Conservation (phyloP, 2,329 filamentous ascomycete species). For the Aureobasidium namibiae region DNA sequence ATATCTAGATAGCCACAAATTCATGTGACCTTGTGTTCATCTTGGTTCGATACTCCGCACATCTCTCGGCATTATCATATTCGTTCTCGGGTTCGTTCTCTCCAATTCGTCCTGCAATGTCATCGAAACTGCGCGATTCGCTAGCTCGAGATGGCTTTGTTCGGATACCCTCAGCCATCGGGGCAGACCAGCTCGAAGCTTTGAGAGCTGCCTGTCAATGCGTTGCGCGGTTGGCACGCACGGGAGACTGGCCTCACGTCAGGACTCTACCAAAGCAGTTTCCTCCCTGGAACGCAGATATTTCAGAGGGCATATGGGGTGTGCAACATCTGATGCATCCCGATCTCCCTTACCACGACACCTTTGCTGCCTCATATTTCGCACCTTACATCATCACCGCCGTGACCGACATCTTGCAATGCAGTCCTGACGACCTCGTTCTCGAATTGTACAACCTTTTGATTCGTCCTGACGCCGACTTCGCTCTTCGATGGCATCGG, state of each 20-base stretch:
- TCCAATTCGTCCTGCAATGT: neutral
- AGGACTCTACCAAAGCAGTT: constrained; percentile 85
- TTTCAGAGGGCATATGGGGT: constrained; percentile 69
- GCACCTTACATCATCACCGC: constrained; percentile 53
- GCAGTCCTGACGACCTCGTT: constrained; percentile 53
- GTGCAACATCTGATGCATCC: constrained; percentile 80
- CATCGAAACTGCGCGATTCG: constrained; percentile 35
- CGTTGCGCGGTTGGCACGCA: constrained; percentile 54
- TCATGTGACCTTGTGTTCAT: neutral
- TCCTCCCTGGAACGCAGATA: constrained; percentile 64
- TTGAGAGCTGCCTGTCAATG: constrained; percentile 54
- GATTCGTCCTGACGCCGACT: constrained; percentile 61
- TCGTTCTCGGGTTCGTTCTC: neutral
- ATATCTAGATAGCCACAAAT: neutral
- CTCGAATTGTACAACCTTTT: constrained; percentile 88
- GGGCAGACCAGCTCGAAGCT: constrained; percentile 43
- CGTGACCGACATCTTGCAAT: constrained; percentile 56
- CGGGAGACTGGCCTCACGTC: constrained; percentile 71
- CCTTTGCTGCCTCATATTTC: constrained; percentile 67
- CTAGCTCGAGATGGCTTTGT: constrained; percentile 71
- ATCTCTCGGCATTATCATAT: neutral
- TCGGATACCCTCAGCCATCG: constrained; percentile 57
- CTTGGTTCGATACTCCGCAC: neutral
- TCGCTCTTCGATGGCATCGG: constrained; percentile 74
- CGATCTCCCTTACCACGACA: constrained; percentile 48